These are phyloP conservation scores for Diplodia scrobiculata DNA, from an alignment of 2,329 filamentous ascomycete species.

Conservation along the genomic window DNA sequence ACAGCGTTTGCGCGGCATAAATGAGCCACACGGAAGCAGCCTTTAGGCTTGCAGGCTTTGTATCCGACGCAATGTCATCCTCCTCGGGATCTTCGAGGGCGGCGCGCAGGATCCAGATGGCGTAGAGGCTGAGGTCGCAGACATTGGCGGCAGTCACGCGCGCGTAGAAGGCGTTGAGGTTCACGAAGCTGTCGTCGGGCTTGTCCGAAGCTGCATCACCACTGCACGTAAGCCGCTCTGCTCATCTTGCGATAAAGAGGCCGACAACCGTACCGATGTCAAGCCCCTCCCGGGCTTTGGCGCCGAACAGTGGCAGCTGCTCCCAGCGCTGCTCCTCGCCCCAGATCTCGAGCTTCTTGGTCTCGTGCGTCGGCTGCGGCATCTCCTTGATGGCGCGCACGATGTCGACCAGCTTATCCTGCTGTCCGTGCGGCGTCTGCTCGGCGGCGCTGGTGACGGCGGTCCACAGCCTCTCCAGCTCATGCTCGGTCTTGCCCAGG, in stretches of 20 bases:
- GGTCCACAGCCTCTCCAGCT: slow-evolving; percentile 14
- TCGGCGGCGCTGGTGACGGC: slow-evolving; percentile 14
- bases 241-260: not conserved
- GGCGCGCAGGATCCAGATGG: slow-evolving; percentile 29
- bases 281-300: slow-evolving; percentile 14
- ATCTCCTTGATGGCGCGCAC: slow-evolving; percentile 13
- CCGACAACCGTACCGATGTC: slow-evolving; percentile 7
- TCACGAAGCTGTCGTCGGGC: slow-evolving; percentile 7
- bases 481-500: slow-evolving; percentile 20
- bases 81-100: slow-evolving; percentile 25
- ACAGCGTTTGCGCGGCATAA: slow-evolving; percentile 16
- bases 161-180: slow-evolving; percentile 28
- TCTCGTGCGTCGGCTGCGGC: slow-evolving; percentile 12
- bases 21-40: slow-evolving; percentile 23
- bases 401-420: slow-evolving; percentile 19
- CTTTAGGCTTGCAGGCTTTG: not conserved
- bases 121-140: slow-evolving; percentile 27
- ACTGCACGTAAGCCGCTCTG: not conserved
- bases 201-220: slow-evolving; percentile 1
- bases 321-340: slow-evolving; percentile 17
- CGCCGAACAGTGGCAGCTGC: slow-evolving; percentile 24
- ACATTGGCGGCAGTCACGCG: slow-evolving; percentile 21
- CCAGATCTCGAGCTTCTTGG: slow-evolving; percentile 21
- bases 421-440: slow-evolving; percentile 17
- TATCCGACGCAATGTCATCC: not conserved